Evolutionary conservation across 768 basidiomycete genomes (phyloP).

Genomic region (Psilocybe cyanescens): DNA sequence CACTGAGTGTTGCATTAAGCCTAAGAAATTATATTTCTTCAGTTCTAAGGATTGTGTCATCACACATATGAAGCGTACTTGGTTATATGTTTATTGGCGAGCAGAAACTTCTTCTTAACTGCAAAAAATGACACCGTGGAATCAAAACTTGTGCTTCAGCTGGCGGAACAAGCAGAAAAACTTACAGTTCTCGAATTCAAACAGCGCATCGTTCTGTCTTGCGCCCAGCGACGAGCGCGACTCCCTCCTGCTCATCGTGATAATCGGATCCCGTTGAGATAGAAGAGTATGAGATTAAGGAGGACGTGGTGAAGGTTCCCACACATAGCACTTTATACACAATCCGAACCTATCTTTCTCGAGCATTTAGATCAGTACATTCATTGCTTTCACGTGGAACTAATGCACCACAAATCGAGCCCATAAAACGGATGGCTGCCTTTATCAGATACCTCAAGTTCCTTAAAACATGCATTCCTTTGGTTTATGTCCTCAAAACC

Average conservation of each 20-base stretch:
- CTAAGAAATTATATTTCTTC: slow-evolving; percentile 45
- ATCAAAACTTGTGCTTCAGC: slow-evolving; percentile 27
- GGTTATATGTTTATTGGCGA: slow-evolving; percentile 91
- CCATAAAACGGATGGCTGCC: too few relatives aligned
- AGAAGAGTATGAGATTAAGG: not conserved
- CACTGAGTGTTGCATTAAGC: slow-evolving; percentile 84
- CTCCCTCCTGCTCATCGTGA: slow-evolving; percentile 57
- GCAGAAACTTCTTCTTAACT: slow-evolving; percentile 94
- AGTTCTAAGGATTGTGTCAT: slow-evolving; percentile 37
- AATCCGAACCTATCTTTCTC: too few relatives aligned
- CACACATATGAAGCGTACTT: slow-evolving; percentile 69
- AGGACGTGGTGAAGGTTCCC: not conserved
- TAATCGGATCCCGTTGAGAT: not conserved
- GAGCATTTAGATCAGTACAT: too few relatives aligned
- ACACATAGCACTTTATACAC: too few relatives aligned
- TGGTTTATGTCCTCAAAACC: too few relatives aligned
- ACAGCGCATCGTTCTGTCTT: slow-evolving; percentile 78
- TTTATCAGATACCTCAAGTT: too few relatives aligned
- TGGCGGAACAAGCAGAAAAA: slow-evolving; percentile 22
- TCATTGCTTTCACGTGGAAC: too few relatives aligned
- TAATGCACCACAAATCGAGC: too few relatives aligned
- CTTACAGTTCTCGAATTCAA: slow-evolving; percentile 87
- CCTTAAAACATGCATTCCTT: too few relatives aligned
- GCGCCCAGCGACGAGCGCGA: slow-evolving; percentile 65
- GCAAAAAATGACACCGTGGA: slow-evolving; percentile 29